Conservation (phyloP, 2,329 filamentous ascomycete genomes). For the Hypoxylon sp. region DNA sequence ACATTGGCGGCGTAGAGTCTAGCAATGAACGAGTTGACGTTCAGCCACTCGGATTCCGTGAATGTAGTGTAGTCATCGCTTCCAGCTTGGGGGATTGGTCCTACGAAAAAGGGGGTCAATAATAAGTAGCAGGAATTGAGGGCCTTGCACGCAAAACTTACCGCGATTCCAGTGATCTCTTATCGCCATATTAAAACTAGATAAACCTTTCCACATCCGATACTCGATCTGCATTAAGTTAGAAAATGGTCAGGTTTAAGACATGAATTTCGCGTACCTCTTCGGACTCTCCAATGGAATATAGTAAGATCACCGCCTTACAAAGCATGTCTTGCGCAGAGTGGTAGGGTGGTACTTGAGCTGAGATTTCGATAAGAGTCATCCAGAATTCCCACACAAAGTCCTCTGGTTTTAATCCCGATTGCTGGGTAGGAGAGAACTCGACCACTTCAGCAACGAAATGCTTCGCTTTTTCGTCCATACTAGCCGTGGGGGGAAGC, state of each 20-base stretch:
- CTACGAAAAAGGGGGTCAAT: not conserved
- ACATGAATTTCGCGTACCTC: not conserved
- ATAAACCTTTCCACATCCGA: not conserved
- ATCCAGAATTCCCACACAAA: slow-evolving; percentile 12
- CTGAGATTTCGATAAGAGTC: not conserved
- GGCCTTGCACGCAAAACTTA: slow-evolving; percentile 2
- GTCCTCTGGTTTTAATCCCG: not conserved
- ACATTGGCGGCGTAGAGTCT: not conserved
- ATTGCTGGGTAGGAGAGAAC: not conserved
- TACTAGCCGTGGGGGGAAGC: not conserved
- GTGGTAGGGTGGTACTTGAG: not conserved
- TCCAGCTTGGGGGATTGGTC: not conserved
- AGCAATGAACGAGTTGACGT: slow-evolving; percentile 25
- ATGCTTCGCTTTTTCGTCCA: not conserved
- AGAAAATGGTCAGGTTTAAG: not conserved
- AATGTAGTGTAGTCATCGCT: not conserved
- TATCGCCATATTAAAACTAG: not conserved
- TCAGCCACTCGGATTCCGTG: slow-evolving; percentile 16
- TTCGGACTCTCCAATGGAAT: not conserved
- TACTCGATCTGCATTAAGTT: not conserved
- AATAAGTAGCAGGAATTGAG: not conserved
- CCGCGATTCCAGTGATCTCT: slow-evolving; percentile 19
- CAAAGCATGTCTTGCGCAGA: slow-evolving; percentile 20
- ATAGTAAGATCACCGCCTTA: not conserved
- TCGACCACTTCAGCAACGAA: slow-evolving; percentile 9